A percentile compares a stretch with the other conserved stretches of the same genome.
Evolutionary conservation across 805 yeast species (phyloP).

Genomic region (Metschnikowia borealis): DNA sequence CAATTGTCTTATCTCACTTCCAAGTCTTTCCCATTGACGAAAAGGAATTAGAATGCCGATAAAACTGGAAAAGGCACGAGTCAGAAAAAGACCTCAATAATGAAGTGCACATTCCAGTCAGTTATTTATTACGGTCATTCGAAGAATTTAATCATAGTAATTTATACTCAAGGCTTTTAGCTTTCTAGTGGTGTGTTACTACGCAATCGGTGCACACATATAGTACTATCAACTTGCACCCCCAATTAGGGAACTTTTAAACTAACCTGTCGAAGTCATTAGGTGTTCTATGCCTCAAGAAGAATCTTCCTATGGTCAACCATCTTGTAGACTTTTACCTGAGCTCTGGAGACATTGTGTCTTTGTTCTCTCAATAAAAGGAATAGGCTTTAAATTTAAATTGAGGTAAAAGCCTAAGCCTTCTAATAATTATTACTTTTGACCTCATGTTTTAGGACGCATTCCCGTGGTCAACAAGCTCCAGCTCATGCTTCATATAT

Average conservation of each 20-base stretch:
- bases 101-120: neutral
- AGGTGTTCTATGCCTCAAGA: too few relatives aligned
- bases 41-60: neutral
- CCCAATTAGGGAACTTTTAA: neutral
- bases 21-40: constrained; percentile 2
- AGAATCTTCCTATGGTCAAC: too few relatives aligned
- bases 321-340: too few relatives aligned
- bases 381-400: neutral
- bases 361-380: too few relatives aligned
- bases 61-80: neutral
- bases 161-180: neutral
- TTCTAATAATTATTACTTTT: too few relatives aligned
- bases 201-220: neutral
- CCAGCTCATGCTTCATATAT: too few relatives aligned
- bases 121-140: neutral
- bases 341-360: too few relatives aligned
- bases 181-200: neutral
- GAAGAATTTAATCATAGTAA: neutral
- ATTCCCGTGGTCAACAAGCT: too few relatives aligned
- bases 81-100: neutral
- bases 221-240: neutral
- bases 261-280: too few relatives aligned
- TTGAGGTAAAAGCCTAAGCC: neutral
- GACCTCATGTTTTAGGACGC: too few relatives aligned
- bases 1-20: constrained; percentile 14